Conservation (phyloP, 805 yeast species). For the Candida xiaguanensis region DNA sequence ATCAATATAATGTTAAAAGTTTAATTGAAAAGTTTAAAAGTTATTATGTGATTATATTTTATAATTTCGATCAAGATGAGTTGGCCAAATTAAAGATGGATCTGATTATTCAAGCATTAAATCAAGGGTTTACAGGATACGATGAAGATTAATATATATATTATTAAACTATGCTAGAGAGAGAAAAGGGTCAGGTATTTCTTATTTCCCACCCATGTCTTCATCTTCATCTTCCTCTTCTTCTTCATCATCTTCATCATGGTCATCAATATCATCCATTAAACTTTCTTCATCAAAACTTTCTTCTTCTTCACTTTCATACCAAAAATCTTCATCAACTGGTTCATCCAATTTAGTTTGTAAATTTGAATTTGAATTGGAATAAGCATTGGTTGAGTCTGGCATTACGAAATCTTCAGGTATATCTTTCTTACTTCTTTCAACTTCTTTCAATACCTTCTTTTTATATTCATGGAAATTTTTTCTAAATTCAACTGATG, state of each 20-base stretch:
- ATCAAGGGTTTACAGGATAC: constrained; percentile 34
- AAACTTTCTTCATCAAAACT: constrained; percentile 46
- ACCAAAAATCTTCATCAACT: constrained; percentile 82
- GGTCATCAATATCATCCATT: constrained; percentile 46
- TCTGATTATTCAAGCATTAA: constrained; percentile 25
- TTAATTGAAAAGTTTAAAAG: not conserved
- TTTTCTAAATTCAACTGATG: constrained; percentile 86
- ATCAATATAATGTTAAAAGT: constrained; percentile 16
- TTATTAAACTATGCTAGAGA: no score
- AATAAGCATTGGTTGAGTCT: constrained; percentile 47
- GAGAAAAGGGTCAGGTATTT: not conserved
- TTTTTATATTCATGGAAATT: constrained; percentile 72
- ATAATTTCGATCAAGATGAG: constrained; percentile 23
- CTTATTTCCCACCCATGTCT: constrained; percentile 21
- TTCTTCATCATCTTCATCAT: constrained; percentile 58
- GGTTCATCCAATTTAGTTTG: constrained; percentile 49
- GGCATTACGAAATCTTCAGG: constrained; percentile 88
- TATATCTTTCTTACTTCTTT: constrained; percentile 76
- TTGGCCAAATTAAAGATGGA: constrained; percentile 35
- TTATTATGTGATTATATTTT: constrained; percentile 21
- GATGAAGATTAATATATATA: not conserved
- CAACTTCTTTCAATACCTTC: constrained; percentile 77
- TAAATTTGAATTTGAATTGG: constrained; percentile 26
- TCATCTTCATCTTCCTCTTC: constrained; percentile 50
- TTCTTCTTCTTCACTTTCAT: constrained; percentile 51